These are phyloP conservation scores for Fusarium avenaceum DNA, from an alignment of 2,329 filamentous ascomycete species.

Conservation along the genomic window DNA sequence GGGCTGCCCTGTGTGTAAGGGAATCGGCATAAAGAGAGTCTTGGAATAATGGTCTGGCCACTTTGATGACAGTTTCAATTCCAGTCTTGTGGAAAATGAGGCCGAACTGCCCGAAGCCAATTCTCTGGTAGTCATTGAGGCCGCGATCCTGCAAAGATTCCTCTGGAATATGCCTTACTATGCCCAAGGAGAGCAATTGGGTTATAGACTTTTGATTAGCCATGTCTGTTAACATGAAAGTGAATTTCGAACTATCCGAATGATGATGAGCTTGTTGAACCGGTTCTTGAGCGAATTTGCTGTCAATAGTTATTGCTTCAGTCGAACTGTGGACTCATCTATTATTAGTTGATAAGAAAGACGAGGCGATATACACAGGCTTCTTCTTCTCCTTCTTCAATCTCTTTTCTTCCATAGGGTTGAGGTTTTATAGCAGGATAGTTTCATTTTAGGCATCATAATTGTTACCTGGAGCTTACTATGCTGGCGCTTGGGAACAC, in stretches of 20 bases:
- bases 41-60: background rate
- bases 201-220: background rate
- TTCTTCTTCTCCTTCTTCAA: too few species aligned
- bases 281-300: too few species aligned
- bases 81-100: background rate
- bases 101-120: background rate
- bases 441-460: background rate
- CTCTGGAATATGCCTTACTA: background rate
- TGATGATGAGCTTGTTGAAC: too few species aligned
- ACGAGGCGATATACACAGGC: rapidly evolving
- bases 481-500: background rate
- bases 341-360: too few species aligned
- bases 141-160: background rate
- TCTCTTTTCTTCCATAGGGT: too few species aligned
- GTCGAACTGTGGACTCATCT: too few species aligned
- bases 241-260: too few species aligned
- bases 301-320: too few species aligned
- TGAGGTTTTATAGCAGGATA: too few species aligned
- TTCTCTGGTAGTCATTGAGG: background rate
- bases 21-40: background rate
- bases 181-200: background rate
- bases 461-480: background rate
- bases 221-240: background rate
- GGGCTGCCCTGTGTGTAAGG: background rate
- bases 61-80: background rate